These are phyloP conservation scores for Pichia pseudocactophila DNA, from an alignment of 805 yeast genomes.

Conservation along the genomic window DNA sequence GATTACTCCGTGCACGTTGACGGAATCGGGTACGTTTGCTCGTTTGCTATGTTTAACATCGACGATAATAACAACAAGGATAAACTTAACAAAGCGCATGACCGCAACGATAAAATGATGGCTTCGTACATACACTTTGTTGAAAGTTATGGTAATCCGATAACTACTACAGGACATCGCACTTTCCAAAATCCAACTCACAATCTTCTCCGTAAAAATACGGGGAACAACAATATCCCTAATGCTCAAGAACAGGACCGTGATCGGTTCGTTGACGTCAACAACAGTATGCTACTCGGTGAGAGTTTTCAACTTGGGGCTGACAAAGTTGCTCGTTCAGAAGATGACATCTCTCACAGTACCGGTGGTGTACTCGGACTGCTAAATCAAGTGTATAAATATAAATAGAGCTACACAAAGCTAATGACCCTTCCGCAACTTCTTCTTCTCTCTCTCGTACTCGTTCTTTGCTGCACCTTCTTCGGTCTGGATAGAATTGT, in stretches of 20 bases:
- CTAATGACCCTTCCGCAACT: slow-evolving; percentile 34
- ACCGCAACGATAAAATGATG: slow-evolving; percentile 79
- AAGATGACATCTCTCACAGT: slow-evolving; percentile 15
- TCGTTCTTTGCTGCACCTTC: slow-evolving; percentile 94
- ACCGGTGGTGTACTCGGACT: slow-evolving; percentile 38
- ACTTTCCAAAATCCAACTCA: not conserved
- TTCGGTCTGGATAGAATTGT: slow-evolving; percentile 79
- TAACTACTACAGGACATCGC: slow-evolving; percentile 3
- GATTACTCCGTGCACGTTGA: slow-evolving; percentile 87
- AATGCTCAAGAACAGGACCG: no score
- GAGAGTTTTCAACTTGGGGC: slow-evolving; percentile 36
- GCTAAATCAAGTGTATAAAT: slow-evolving; percentile 70
- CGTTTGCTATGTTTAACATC: slow-evolving; percentile 85
- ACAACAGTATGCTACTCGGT: slow-evolving; percentile 30
- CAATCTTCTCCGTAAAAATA: not conserved
- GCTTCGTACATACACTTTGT: slow-evolving; percentile 81
- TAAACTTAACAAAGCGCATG: slow-evolving; percentile 23
- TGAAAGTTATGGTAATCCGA: slow-evolving; percentile 64
- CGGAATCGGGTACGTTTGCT: slow-evolving; percentile 91
- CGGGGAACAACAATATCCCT: slow-evolving; percentile 2
- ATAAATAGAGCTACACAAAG: slow-evolving; percentile 18
- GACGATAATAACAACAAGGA: slow-evolving; percentile 37
- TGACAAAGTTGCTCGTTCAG: slow-evolving; percentile 14
- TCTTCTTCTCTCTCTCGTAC: slow-evolving; percentile 77
- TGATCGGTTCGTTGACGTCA: no score